A percentile compares a stretch with the other conserved stretches of the same genome.
Conservation (phyloP, 345 rosid genomes). For the Conringia planisiliqua region DNA sequence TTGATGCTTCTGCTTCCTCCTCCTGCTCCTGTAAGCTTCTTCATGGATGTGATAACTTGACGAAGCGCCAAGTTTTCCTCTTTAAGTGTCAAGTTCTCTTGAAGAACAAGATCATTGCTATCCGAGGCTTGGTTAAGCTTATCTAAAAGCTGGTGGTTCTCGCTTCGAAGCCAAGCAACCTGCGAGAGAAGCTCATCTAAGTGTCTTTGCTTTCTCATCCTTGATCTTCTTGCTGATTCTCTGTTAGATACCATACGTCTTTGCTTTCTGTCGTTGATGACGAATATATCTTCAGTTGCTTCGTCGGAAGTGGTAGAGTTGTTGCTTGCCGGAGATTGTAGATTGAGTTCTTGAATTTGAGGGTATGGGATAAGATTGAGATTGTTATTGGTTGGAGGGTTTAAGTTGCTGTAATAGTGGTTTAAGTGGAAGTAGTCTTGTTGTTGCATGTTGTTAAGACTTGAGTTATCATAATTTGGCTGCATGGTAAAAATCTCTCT, state of each 20-base stretch:
- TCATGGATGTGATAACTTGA: conserved; percentile 59
- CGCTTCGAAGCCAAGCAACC: conserved; percentile 78
- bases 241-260: conserved; percentile 94
- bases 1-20: neutral
- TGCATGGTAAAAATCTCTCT: conserved; percentile 24
- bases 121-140: conserved; percentile 70
- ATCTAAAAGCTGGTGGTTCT: conserved; percentile 74
- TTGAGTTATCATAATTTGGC: conserved; percentile 46
- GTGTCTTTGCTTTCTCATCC: conserved; percentile 97
- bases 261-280: conserved; percentile 82
- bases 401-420: conserved; percentile 37
- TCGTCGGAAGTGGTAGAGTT: conserved; percentile 86
- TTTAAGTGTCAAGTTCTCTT: conserved; percentile 73
- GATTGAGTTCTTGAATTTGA: conserved; percentile 35
- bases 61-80: conserved; percentile 64
- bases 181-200: conserved; percentile 92
- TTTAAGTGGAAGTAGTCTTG: conserved; percentile 40
- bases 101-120: conserved; percentile 46
- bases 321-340: conserved; percentile 54
- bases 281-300: conserved; percentile 61
- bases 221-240: conserved; percentile 90
- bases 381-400: conserved; percentile 33
- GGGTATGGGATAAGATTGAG: conserved; percentile 35
- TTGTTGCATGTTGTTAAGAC: conserved; percentile 33
- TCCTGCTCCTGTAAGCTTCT: conserved; percentile 29